phyloP scores from a whole-genome alignment of 2,329 filamentous ascomycete species.

The Alternaria postmessia region DNA sequence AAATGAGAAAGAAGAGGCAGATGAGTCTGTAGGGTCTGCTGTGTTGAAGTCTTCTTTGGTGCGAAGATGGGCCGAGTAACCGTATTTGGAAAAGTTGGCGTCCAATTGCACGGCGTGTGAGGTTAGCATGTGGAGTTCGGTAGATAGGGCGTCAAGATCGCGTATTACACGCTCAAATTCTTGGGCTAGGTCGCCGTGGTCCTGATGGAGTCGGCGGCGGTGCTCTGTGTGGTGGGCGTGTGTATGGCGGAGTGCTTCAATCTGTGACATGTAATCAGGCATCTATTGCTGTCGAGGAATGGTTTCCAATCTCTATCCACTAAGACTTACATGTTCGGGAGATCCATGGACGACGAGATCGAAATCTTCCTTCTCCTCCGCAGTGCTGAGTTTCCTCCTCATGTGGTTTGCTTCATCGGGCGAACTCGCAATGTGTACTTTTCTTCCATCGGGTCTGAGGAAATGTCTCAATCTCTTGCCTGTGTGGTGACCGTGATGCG shows the following conservation, averaged over 20 bases:
- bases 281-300: not conserved
- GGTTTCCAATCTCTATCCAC: not conserved
- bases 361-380: conserved; percentile 54
- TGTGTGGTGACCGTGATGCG: conserved; percentile 36
- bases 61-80: conserved; percentile 66
- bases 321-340: conserved; percentile 52
- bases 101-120: conserved; percentile 64
- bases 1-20: conserved; percentile 32
- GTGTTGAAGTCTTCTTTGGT: conserved; percentile 34
- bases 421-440: conserved; percentile 63
- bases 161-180: conserved; percentile 65
- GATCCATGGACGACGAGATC: conserved; percentile 68
- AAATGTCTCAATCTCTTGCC: conserved; percentile 62
- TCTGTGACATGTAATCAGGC: conserved; percentile 17
- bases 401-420: conserved; percentile 64
- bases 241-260: conserved; percentile 59
- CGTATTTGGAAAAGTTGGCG: conserved; percentile 70
- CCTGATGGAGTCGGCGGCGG: conserved; percentile 57
- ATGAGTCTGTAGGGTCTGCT: conserved; percentile 11
- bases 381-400: conserved; percentile 53
- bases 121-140: conserved; percentile 63
- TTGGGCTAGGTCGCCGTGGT: conserved; percentile 61
- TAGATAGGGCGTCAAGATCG: conserved; percentile 62
- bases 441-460: conserved; percentile 63
- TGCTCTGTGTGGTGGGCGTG: conserved; percentile 63